Evolutionary conservation across 495 filamentous ascomycete species (phyloP).

Genomic region (Annulohypoxylon moriforme): DNA sequence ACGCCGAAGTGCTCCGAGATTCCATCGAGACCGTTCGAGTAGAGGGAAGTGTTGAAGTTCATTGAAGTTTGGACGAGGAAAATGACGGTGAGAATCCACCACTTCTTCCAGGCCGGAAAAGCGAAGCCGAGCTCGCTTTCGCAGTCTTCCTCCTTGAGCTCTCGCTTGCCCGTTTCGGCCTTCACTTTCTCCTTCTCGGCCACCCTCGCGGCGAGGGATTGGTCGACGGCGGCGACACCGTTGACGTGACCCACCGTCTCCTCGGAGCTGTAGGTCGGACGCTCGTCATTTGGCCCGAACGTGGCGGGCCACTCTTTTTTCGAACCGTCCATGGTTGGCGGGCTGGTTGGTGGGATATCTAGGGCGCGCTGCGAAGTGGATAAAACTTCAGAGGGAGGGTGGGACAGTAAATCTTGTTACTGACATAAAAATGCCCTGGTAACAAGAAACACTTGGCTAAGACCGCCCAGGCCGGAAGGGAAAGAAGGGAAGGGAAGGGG

Average conservation of each 20-base stretch:
- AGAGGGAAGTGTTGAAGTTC: slow-evolving; percentile 85
- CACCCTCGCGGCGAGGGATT: slow-evolving; percentile 25
- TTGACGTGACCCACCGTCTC: slow-evolving; percentile 41
- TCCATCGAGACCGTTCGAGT: slow-evolving; percentile 71
- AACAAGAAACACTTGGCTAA: slow-evolving; percentile 14
- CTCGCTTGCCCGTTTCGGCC: slow-evolving; percentile 55
- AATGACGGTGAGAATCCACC: slow-evolving; percentile 77
- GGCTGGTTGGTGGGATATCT: not conserved
- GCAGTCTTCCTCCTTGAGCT: slow-evolving; percentile 71
- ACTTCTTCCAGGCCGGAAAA: slow-evolving; percentile 77
- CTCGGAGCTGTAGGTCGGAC: slow-evolving; percentile 42
- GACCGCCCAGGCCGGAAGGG: slow-evolving; percentile 16
- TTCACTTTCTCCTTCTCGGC: slow-evolving; percentile 41
- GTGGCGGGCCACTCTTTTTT: slow-evolving; percentile 42
- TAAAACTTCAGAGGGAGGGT: not conserved
- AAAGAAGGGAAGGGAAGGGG: slow-evolving; percentile 1
- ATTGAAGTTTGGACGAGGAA: slow-evolving; percentile 83
- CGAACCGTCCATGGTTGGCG: slow-evolving; percentile 27
- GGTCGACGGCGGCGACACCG: slow-evolving; percentile 19
- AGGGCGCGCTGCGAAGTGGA: not conserved
- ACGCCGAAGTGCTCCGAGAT: slow-evolving; percentile 72
- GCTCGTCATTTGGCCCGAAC: slow-evolving; percentile 34
- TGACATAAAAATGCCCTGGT: slow-evolving; percentile 9
- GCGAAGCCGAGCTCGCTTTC: slow-evolving; percentile 73
- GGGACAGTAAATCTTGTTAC: slow-evolving; percentile 1